A percentile compares a stretch with the other conserved stretches of the same genome.
These are phyloP conservation scores for Seiridium unicorne DNA, from an alignment of 2,329 filamentous ascomycete genomes.

Conservation along the genomic window DNA sequence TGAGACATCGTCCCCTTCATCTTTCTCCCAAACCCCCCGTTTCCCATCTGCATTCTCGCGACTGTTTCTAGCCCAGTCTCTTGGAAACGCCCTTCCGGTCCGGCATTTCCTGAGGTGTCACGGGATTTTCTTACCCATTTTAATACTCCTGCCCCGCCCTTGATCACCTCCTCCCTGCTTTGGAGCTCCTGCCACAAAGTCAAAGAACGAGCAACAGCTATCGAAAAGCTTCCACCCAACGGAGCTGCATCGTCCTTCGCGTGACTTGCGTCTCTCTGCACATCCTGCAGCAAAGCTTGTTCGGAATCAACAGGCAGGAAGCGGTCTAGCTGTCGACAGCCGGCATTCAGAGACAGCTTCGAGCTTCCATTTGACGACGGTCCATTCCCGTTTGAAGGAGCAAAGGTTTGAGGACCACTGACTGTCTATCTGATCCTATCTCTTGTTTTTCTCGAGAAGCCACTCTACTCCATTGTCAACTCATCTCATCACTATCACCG, in stretches of 20 bases:
- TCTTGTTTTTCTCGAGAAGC: constrained; percentile 19
- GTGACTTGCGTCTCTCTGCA: not conserved
- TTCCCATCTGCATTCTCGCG: not conserved
- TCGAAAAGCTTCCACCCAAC: not conserved
- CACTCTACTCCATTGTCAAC: constrained; percentile 21
- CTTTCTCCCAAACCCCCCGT: constrained; percentile 2
- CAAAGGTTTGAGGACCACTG: constrained; percentile 36
- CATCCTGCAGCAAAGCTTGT: not conserved
- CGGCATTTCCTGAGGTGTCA: not conserved
- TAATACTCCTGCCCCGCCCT: not conserved
- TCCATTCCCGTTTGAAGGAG: constrained; percentile 26
- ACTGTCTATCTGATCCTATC: constrained; percentile 15
- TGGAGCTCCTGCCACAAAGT: not conserved
- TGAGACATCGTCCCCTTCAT: constrained; percentile 9
- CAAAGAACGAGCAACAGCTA: constrained; percentile 3
- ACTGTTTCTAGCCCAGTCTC: not conserved
- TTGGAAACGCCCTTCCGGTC: not conserved
- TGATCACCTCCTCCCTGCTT: not conserved
- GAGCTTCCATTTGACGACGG: constrained; percentile 9
- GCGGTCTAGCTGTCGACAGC: constrained; percentile 1
- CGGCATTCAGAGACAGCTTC: not conserved
- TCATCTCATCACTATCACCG: constrained; percentile 8
- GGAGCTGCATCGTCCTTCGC: not conserved
- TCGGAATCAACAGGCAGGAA: not conserved
- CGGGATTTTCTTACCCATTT: not conserved